These are phyloP conservation scores for Amphicarpaea edgeworthii DNA, from an alignment of 306 rosid species.

Conservation along the genomic window DNA sequence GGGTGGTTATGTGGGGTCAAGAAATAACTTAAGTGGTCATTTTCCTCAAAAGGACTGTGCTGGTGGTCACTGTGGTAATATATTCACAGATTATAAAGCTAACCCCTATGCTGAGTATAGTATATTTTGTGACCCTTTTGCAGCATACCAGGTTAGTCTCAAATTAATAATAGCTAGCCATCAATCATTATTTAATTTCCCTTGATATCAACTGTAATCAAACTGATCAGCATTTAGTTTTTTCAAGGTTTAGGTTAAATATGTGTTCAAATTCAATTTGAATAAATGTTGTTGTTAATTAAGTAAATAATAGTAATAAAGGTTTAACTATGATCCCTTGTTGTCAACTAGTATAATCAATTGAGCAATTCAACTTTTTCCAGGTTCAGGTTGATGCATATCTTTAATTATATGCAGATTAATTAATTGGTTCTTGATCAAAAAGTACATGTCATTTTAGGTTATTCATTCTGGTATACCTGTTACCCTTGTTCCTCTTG, in stretches of 20 bases:
- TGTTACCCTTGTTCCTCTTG: slow-evolving; percentile 82
- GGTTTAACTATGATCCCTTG: neutral
- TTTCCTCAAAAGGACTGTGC: no score
- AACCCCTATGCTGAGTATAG: slow-evolving; percentile 95
- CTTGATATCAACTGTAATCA: neutral
- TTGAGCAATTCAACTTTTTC: neutral
- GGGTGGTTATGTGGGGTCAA: slow-evolving; percentile 88
- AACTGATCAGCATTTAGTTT: neutral
- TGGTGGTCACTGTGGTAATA: slow-evolving; percentile 76
- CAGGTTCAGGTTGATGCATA: slow-evolving; percentile 4
- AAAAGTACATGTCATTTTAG: slow-evolving; percentile 49
- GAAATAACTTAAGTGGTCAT: no score
- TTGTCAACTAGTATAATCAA: neutral
- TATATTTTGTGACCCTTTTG: slow-evolving; percentile 91
- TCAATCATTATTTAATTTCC: neutral
- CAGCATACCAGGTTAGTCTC: slow-evolving; percentile 76
- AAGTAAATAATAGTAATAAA: neutral
- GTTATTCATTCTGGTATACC: slow-evolving; percentile 95
- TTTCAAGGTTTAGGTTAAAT: neutral
- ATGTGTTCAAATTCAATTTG: neutral
- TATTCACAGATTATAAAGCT: slow-evolving; percentile 65
- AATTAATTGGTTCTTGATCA: slow-evolving; percentile 19
- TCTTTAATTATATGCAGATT: neutral
- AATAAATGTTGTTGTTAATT: neutral
- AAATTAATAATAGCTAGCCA: neutral